A percentile compares a stretch with the other conserved stretches of the same genome.
phyloP scores from a whole-genome alignment of 164 flowering plant species.

The Malania oleifera region DNA sequence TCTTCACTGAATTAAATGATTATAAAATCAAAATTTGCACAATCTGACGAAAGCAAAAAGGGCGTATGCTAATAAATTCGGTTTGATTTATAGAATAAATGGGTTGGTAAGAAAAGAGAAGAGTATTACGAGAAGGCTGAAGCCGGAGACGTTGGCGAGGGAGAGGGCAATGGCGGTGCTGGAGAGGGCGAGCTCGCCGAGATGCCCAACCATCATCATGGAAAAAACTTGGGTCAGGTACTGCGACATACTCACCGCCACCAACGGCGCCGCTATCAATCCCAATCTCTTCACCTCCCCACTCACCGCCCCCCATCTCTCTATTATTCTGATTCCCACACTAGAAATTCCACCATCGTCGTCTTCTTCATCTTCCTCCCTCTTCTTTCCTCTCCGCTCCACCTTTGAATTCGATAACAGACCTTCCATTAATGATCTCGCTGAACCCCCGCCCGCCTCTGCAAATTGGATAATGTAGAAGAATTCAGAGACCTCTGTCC shows the following conservation, averaged over 20 bases:
- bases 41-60: too few relatives aligned
- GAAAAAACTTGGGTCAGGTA: conserved; percentile 29
- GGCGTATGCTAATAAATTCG: too few relatives aligned
- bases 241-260: conserved; percentile 23
- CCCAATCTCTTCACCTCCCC: conserved; percentile 27
- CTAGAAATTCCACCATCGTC: neutral
- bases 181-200: conserved; percentile 37
- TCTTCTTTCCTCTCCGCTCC: conserved; percentile 2
- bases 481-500: too few relatives aligned
- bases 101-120: neutral
- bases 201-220: conserved; percentile 40
- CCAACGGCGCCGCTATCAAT: conserved; percentile 31
- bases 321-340: neutral
- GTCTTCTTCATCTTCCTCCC: neutral
- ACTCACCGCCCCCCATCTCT: conserved; percentile 9
- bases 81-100: too few relatives aligned
- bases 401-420: conserved; percentile 10
- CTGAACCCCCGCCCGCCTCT: too few relatives aligned
- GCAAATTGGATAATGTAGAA: too few relatives aligned
- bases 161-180: conserved; percentile 34
- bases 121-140: conserved; percentile 30
- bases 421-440: too few relatives aligned
- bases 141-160: conserved; percentile 33
- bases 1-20: too few relatives aligned
- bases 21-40: too few relatives aligned